These are phyloP conservation scores for Sanghuangporus baumii DNA, from an alignment of 1,284 basidiomycete species.

Conservation along the genomic window DNA sequence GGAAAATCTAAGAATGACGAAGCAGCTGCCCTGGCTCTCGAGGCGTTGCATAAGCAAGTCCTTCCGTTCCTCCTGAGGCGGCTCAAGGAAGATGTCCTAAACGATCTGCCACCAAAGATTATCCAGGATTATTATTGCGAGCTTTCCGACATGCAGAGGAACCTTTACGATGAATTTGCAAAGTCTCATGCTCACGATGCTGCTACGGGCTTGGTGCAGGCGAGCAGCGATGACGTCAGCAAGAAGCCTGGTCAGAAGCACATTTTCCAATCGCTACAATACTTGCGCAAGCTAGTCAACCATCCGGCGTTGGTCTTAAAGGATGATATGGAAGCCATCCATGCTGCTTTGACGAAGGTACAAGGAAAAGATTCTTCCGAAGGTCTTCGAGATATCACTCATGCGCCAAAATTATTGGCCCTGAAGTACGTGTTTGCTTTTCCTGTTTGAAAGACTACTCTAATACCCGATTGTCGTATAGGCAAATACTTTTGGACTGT, in stretches of 20 bases:
- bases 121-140: conserved; percentile 99
- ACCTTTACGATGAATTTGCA: conserved; percentile 90
- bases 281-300: conserved; percentile 96
- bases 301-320: conserved; percentile 91
- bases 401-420: conserved; percentile 94
- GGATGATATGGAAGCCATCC: conserved; percentile 54
- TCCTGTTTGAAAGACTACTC: background rate
- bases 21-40: conserved; percentile 89
- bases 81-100: conserved; percentile 94
- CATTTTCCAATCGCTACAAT: conserved; percentile 95
- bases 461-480: conserved; percentile 27
- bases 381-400: conserved; percentile 72
- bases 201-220: conserved; percentile 55
- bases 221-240: conserved; percentile 34
- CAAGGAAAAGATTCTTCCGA: conserved; percentile 32
- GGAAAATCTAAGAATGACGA: conserved; percentile 94
- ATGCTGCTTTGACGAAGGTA: conserved; percentile 57
- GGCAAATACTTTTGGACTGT: conserved; percentile 91
- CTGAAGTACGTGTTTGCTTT: conserved; percentile 54
- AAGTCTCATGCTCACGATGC: conserved; percentile 69
- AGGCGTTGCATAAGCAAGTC: conserved; percentile 97
- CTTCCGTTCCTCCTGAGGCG: conserved; percentile 96
- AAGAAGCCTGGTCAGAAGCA: conserved; percentile 61
- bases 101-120: conserved; percentile 98
- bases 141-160: conserved; percentile 89